These are phyloP conservation scores for Monotropa hypopitys DNA, from an alignment of 179 eudicot species.

Conservation along the genomic window DNA sequence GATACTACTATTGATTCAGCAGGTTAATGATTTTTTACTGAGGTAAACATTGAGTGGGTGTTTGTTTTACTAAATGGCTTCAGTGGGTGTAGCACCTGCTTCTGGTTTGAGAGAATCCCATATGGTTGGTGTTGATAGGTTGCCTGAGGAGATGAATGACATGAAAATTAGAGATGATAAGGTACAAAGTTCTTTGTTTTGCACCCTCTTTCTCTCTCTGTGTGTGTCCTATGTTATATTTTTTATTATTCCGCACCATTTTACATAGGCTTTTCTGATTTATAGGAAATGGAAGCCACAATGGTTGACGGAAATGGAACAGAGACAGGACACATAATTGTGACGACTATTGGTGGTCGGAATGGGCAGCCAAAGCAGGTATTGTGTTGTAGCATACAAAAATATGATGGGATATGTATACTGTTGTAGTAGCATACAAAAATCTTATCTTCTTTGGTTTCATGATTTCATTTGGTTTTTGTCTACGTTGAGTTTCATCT, in stretches of 20 bases:
- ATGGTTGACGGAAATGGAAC: slow-evolving; percentile 63
- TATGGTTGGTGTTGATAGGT: slow-evolving; percentile 33
- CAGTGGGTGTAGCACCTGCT: slow-evolving; percentile 47
- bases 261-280: neutral
- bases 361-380: slow-evolving; percentile 76
- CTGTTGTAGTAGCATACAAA: neutral
- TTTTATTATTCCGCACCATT: neutral
- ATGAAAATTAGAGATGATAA: slow-evolving; percentile 62
- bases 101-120: slow-evolving; percentile 42
- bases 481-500: neutral
- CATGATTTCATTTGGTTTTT: neutral
- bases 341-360: slow-evolving; percentile 61
- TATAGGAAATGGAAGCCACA: slow-evolving; percentile 59
- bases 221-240: neutral
- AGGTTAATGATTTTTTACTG: slow-evolving; percentile 17
- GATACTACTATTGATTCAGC: neutral
- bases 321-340: slow-evolving; percentile 75
- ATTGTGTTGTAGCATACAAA: neutral
- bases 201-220: neutral
- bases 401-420: neutral
- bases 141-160: slow-evolving; percentile 54
- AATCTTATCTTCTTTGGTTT: neutral
- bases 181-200: slow-evolving; percentile 18
- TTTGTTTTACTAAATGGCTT: slow-evolving; percentile 35
- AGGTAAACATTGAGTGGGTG: neutral